phyloP scores from a whole-genome alignment of 176 grass and related monocot genomes.

The Zea mays region DNA sequence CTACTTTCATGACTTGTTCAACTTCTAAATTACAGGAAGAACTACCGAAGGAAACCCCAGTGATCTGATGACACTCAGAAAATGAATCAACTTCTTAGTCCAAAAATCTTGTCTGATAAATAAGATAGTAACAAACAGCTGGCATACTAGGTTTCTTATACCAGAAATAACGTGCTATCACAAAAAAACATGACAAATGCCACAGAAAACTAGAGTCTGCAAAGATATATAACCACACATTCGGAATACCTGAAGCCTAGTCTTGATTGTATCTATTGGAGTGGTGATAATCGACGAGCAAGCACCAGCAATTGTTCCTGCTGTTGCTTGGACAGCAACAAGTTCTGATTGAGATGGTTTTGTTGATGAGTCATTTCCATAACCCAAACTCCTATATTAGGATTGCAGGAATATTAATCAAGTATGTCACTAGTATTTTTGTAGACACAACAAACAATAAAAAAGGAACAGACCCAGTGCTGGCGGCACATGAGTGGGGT shows the following conservation, averaged over 20 bases:
- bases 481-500: too few relatives aligned
- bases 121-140: neutral
- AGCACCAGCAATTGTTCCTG: conserved; percentile 90
- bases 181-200: neutral
- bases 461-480: neutral
- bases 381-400: conserved; percentile 76
- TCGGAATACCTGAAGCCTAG: conserved; percentile 73
- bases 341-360: conserved; percentile 82
- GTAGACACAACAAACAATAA: neutral
- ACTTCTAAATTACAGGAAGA: neutral
- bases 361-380: conserved; percentile 57
- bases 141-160: neutral
- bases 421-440: neutral
- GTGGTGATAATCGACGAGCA: conserved; percentile 95
- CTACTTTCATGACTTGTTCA: too few relatives aligned
- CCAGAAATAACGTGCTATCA: neutral
- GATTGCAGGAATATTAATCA: conserved; percentile 35
- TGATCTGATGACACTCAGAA: neutral
- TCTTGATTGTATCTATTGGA: conserved; percentile 94
- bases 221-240: conserved; percentile 2
- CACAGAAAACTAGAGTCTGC: neutral
- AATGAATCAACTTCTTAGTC: neutral
- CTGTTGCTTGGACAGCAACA: conserved; percentile 82
- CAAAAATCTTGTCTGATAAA: conserved; percentile 8
- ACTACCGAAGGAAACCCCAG: neutral